Percentiles rank a stretch among this genome's conserved stretches.
phyloP scores from a whole-genome alignment of 352 stramenopile species.

The Pythium phragmiticola region DNA sequence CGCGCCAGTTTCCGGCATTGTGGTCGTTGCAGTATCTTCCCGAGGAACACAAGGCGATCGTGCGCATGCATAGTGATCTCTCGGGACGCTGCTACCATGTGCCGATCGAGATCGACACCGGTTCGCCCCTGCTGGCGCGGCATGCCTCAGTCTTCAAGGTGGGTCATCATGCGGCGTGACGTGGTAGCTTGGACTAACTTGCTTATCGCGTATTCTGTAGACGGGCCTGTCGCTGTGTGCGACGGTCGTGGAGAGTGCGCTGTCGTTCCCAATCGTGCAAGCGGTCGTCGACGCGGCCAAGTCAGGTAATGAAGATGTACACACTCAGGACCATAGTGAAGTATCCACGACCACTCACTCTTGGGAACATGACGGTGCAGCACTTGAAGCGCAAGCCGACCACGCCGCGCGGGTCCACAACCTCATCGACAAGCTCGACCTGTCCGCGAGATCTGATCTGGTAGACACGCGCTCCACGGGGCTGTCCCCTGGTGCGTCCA shows the following conservation, averaged over 20 bases:
- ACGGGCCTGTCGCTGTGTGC: conserved; percentile 7
- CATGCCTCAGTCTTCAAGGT: conserved; percentile 9
- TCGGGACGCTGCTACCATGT: conserved; percentile 27
- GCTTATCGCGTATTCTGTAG: not conserved
- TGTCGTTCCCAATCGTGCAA: conserved; percentile 3
- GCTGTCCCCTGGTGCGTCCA: conserved; percentile 1
- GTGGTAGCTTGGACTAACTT: not conserved
- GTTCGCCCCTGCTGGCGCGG: conserved; percentile 10
- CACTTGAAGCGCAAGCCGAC: not conserved
- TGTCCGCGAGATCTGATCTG: not conserved
- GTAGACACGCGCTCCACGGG: not conserved
- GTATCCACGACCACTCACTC: no score
- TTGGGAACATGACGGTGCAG: no score
- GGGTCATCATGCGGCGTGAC: no score
- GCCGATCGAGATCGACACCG: conserved; percentile 24
- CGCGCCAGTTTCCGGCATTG: conserved; percentile 18
- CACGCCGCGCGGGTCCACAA: conserved; percentile 14
- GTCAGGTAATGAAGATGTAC: not conserved
- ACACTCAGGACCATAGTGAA: no score
- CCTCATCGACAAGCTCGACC: conserved; percentile 19
- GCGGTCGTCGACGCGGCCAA: conserved; percentile 2
- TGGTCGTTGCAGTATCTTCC: conserved; percentile 18
- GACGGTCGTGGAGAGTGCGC: conserved; percentile 5
- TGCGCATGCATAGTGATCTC: conserved; percentile 24
- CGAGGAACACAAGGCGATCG: conserved; percentile 2